These are phyloP conservation scores for Trypethelium eluteriae DNA, from an alignment of 495 filamentous ascomycete genomes.

Conservation along the genomic window DNA sequence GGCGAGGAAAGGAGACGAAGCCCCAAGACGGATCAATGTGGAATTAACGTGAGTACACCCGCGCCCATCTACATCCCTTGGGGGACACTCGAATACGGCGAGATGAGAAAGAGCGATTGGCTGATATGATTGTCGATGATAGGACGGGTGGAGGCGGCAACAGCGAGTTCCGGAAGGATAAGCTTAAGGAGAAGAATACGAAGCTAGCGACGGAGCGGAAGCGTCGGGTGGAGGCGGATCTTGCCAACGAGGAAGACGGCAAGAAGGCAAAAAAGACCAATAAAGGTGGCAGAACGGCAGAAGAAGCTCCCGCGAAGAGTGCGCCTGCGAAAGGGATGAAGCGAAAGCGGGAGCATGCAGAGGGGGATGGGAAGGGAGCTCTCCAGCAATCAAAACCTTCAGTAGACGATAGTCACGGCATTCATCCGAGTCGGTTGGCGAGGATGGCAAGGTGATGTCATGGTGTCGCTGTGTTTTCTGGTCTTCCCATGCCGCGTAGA, in stretches of 20 bases:
- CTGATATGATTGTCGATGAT: not conserved
- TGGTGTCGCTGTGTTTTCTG: not conserved
- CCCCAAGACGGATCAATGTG: constrained; percentile 67
- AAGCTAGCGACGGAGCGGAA: constrained; percentile 51
- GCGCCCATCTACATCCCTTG: constrained; percentile 32
- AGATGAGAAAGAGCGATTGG: not conserved
- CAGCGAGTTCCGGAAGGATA: constrained; percentile 57
- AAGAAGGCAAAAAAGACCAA: constrained; percentile 21
- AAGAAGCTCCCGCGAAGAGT: not conserved
- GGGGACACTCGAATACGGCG: constrained; percentile 24
- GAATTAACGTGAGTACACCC: constrained; percentile 54
- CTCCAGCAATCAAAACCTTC: not conserved
- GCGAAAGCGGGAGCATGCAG: not conserved
- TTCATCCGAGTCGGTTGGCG: constrained; percentile 34
- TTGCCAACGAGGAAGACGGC: constrained; percentile 21
- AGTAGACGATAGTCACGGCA: constrained; percentile 20
- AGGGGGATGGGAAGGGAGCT: not conserved
- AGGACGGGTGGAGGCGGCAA: constrained; percentile 66
- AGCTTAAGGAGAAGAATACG: constrained; percentile 77
- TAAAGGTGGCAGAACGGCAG: constrained; percentile 4
- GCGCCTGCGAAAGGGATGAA: not conserved
- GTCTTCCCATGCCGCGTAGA: not conserved
- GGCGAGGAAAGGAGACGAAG: constrained; percentile 7
- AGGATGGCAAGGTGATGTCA: constrained; percentile 17
- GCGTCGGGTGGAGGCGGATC: constrained; percentile 23